Evolutionary conservation across 148 eudicot species (phyloP).

Genomic region (Arbutus unedo): DNA sequence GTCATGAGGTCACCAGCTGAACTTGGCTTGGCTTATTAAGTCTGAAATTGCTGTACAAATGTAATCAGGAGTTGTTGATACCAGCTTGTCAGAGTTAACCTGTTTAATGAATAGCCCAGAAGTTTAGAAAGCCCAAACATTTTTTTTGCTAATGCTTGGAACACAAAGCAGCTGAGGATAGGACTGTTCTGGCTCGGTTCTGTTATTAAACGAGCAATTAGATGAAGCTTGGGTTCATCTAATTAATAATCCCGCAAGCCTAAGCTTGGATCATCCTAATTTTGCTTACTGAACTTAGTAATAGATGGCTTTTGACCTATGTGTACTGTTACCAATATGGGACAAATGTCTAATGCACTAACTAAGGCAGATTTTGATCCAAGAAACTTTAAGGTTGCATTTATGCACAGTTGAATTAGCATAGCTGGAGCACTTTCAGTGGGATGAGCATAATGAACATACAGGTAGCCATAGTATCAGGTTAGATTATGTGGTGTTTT

Average conservation of each 20-base stretch:
- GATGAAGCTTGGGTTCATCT: no score
- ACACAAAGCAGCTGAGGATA: background rate
- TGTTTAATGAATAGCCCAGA: background rate
- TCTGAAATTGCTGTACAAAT: background rate
- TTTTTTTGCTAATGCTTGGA: background rate
- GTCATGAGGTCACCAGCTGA: background rate
- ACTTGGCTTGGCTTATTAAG: background rate
- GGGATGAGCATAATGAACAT: background rate
- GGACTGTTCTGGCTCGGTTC: background rate
- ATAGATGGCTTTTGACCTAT: background rate
- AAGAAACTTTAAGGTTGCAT: background rate
- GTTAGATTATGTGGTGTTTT: background rate
- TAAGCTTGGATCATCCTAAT: background rate
- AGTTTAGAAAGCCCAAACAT: background rate
- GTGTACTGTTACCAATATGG: background rate
- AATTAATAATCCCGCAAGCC: background rate
- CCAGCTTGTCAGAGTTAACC: background rate
- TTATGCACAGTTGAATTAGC: background rate
- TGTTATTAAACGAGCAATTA: background rate
- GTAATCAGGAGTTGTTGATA: background rate
- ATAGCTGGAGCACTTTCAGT: background rate
- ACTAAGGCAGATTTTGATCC: background rate
- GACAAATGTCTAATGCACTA: background rate
- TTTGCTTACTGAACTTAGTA: background rate
- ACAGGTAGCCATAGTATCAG: background rate